Percentiles rank a stretch among this genome's conserved stretches.
Evolutionary conservation across 2,329 filamentous ascomycete genomes (phyloP).

Genomic region (Phyllosticta citribraziliensis): DNA sequence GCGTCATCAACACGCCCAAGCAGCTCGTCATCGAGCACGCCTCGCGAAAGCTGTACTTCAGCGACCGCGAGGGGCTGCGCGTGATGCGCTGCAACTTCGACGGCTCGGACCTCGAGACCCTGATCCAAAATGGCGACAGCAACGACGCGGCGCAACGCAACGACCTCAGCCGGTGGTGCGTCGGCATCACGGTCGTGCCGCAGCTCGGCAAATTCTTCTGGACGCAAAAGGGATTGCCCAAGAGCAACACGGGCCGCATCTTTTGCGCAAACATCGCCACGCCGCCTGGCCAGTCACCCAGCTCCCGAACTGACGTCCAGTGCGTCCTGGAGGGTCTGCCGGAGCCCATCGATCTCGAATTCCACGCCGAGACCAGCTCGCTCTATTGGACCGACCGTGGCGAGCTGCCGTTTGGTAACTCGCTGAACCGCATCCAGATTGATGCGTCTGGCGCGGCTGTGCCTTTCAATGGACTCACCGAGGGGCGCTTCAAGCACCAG

Average conservation of each 20-base stretch:
- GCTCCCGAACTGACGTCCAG: conserved; percentile 33
- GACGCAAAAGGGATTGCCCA: conserved; percentile 50
- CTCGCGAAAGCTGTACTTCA: conserved; percentile 29
- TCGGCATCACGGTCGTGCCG: conserved; percentile 43
- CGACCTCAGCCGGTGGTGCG: conserved; percentile 40
- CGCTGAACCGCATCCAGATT: conserved; percentile 34
- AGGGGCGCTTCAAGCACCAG: neutral
- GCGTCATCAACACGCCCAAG: conserved; percentile 41
- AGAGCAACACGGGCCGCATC: conserved; percentile 43
- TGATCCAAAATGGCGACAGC: conserved; percentile 30
- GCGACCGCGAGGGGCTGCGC: conserved; percentile 34
- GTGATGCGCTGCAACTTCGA: conserved; percentile 28
- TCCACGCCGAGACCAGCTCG: conserved; percentile 37
- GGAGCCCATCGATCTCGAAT: conserved; percentile 44
- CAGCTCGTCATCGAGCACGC: conserved; percentile 25
- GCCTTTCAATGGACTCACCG: neutral
- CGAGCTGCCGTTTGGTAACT: conserved; percentile 46
- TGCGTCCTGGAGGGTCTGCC: conserved; percentile 37
- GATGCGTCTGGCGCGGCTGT: neutral
- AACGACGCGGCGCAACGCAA: conserved; percentile 13
- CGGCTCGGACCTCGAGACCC: conserved; percentile 23
- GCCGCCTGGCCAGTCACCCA: conserved; percentile 24
- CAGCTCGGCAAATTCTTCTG: conserved; percentile 43
- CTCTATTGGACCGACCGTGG: conserved; percentile 55
- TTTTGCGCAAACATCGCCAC: conserved; percentile 40